Percentiles rank a stretch among this genome's conserved stretches.
Conservation (phyloP, 345 rosid species). For the Hibiscus tridactylites region DNA sequence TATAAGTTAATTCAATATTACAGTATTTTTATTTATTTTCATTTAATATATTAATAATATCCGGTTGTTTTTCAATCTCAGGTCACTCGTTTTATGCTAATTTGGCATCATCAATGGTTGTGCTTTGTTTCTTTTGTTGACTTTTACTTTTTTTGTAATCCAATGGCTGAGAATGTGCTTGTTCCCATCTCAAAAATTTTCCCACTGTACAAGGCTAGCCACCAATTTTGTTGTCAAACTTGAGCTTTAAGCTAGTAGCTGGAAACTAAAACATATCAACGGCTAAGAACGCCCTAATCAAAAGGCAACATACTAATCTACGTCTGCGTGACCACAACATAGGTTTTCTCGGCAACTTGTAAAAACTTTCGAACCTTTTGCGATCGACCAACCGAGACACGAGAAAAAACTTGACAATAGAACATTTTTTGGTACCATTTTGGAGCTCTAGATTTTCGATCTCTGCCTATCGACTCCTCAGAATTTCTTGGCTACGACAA, state of each 20-base stretch:
- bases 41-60: too few species aligned
- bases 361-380: background rate
- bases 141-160: too few species aligned
- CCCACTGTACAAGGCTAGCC: too few species aligned
- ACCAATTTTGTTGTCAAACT: too few species aligned
- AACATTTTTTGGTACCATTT: background rate
- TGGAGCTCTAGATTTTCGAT: background rate
- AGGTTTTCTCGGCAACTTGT: background rate
- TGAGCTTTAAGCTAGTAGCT: background rate
- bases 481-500: slow-evolving; percentile 15
- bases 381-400: background rate
- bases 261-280: background rate
- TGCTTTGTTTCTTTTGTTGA: too few species aligned
- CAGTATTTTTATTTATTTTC: too few species aligned
- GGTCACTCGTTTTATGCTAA: too few species aligned
- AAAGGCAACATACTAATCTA: background rate
- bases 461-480: background rate
- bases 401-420: background rate
- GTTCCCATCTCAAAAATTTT: too few species aligned
- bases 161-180: too few species aligned
- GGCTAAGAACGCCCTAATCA: background rate
- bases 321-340: background rate
- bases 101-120: too few species aligned
- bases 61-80: too few species aligned
- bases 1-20: too few species aligned